Conservation (phyloP, 352 stramenopile species). For the Ophiocytium majus region DNA sequence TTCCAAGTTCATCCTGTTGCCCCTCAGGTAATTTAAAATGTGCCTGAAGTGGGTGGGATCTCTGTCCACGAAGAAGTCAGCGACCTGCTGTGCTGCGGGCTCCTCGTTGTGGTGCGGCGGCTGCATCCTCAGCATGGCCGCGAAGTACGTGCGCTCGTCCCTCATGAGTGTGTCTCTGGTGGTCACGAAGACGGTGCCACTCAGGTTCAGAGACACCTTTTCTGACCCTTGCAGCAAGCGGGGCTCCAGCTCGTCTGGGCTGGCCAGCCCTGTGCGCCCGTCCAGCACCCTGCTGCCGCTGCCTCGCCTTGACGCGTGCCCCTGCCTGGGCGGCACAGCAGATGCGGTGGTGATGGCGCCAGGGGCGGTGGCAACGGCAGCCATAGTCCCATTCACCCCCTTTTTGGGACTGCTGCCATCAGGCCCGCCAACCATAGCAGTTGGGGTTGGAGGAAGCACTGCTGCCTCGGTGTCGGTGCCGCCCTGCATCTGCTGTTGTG, state of each 20-base stretch:
- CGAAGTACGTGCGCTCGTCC: slow-evolving; percentile 44
- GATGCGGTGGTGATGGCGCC: background rate
- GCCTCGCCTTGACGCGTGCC: background rate
- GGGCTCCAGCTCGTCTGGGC: too few species aligned
- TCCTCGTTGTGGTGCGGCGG: background rate
- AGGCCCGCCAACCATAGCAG: too few species aligned
- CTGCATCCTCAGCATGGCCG: slow-evolving; percentile 49
- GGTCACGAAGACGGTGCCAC: slow-evolving; percentile 36
- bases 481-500: too few species aligned
- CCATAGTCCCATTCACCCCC: too few species aligned
- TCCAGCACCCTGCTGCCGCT: too few species aligned
- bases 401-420: too few species aligned
- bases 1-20: slow-evolving; percentile 46
- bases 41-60: slow-evolving; percentile 50
- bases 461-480: too few species aligned
- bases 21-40: slow-evolving; percentile 54
- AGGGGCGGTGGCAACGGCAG: too few species aligned
- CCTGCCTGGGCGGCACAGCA: background rate
- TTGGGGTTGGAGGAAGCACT: too few species aligned
- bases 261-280: too few species aligned
- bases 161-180: slow-evolving; percentile 44
- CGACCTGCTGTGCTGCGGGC: slow-evolving; percentile 14
- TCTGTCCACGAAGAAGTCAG: slow-evolving; percentile 53
- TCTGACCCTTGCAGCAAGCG: background rate
- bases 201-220: slow-evolving; percentile 10